Base-by-base conservation (phyloP, 768 basidiomycete genomes). In the Udeniomyces megalosporus region DNA sequence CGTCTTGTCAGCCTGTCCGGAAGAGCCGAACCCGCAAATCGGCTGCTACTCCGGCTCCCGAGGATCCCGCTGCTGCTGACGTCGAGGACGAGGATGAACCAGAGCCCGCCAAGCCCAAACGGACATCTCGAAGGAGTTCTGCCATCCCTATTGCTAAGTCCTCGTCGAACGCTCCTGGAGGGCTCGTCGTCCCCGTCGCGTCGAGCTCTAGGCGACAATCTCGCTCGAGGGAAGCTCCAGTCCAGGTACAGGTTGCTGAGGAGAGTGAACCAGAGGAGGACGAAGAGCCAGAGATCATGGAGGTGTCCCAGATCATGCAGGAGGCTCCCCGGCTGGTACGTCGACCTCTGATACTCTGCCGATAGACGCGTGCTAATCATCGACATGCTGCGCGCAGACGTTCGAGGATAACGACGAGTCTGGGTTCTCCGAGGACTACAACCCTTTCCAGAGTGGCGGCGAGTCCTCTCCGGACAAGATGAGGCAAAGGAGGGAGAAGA, bases 401-500 rank as follows among this genome's bases (percentile, higher is more conserved):
- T 61, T 42, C 42, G 49, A 52, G 29, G 45, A 61, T 50, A 54
- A 54, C 28, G 62, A 63, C 8, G 60, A 61, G 50, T 22, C 29
- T n/a, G 63, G 58, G 8, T 65, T 59, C 46, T 65, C 63, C 17
- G 38, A 42, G 44, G 63, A 65, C 32, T 60, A 49, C 58, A 65
- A 65, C 63, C 58, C 63, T 14, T 65, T 65, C 42, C 63, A 65
- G 46, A 65, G 63, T 24, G 63, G 63, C 29, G 63, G 63, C 17
- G 61, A 63, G 49, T 60, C 58, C 31, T 35, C 54, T 6, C 60
- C 60, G 28, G 60, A 61, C 20, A 20, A 31, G 35, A 60, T 48
- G 42, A 1, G 55, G 8, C 34, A 47, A 46, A n/a, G 38, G 22
- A 32, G 46, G 2, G 58, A 60, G 57, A 59, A 58, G 35, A 65